Percentiles rank a stretch among this genome's conserved stretches.
phyloP scores from a whole-genome alignment of 2,329 filamentous ascomycete genomes.

The Cytospora mali region DNA sequence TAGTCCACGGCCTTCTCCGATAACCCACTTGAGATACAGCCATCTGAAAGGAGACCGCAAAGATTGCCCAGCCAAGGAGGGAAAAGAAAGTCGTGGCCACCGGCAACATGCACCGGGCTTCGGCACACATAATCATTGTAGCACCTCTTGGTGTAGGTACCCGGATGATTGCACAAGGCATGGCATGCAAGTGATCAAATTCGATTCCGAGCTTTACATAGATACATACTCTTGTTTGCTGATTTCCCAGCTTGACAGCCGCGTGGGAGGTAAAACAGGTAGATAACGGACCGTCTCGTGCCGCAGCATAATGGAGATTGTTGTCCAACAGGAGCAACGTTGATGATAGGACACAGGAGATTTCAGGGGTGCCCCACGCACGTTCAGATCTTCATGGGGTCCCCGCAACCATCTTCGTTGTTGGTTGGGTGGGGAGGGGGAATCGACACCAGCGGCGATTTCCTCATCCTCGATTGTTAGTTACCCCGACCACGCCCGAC shows the following conservation, averaged over 20 bases:
- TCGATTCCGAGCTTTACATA: not conserved
- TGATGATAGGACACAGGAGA: not conserved
- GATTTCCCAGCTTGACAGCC: not conserved
- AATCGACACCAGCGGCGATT: not conserved
- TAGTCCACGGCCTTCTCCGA: too few species aligned
- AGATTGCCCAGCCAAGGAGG: not conserved
- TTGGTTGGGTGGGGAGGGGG: not conserved
- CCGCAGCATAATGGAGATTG: not conserved
- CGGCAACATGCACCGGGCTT: not conserved
- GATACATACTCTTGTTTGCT: not conserved
- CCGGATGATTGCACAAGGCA: not conserved
- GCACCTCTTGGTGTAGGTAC: not conserved
- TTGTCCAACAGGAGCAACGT: not conserved
- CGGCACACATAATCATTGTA: not conserved
- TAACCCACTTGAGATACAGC: not conserved
- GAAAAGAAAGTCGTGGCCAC: not conserved
- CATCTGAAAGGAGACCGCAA: not conserved
- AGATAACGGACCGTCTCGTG: not conserved
- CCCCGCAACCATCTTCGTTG: not conserved
- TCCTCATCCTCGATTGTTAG: not conserved
- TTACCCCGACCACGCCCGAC: too few species aligned
- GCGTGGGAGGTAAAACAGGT: not conserved
- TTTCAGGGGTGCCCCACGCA: not conserved
- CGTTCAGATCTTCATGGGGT: not conserved
- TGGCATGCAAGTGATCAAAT: not conserved